phyloP scores from a whole-genome alignment of 768 basidiomycete species.

The Trametes villosa region DNA sequence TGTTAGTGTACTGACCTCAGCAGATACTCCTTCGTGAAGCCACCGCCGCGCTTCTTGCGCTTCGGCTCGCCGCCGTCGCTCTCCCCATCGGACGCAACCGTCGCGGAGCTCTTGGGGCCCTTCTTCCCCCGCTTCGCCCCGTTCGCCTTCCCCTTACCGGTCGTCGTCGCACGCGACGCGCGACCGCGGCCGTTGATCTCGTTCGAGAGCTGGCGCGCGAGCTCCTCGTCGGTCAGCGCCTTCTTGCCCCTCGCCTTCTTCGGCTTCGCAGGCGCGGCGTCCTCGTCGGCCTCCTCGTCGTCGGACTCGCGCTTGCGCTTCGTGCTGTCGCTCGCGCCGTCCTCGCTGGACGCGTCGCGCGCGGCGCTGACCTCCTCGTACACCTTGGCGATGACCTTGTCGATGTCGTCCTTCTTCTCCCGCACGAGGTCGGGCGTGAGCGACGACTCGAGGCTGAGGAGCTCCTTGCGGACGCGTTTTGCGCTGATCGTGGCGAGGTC shows the following conservation, averaged over 20 bases:
- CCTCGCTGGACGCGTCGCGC: slow-evolving; percentile 22
- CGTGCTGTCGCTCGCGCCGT: slow-evolving; percentile 19
- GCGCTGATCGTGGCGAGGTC: slow-evolving; percentile 84
- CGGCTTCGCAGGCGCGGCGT: slow-evolving; percentile 27
- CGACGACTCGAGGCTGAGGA: slow-evolving; percentile 56
- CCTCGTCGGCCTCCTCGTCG: slow-evolving; percentile 27
- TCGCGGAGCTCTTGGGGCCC: slow-evolving; percentile 41
- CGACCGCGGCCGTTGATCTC: slow-evolving; percentile 47
- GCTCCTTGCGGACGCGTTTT: slow-evolving; percentile 83
- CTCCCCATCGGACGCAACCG: slow-evolving; percentile 39
- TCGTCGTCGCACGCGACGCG: slow-evolving; percentile 33
- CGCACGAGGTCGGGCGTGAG: slow-evolving; percentile 66
- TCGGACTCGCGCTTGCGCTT: slow-evolving; percentile 30
- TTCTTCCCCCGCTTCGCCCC: slow-evolving; percentile 39
- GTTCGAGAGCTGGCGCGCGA: slow-evolving; percentile 47
- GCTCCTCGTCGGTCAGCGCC: slow-evolving; percentile 44
- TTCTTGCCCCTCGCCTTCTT: slow-evolving; percentile 28
- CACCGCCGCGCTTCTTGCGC: slow-evolving; percentile 56
- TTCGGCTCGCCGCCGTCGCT: slow-evolving; percentile 40
- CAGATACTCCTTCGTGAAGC: slow-evolving; percentile 77
- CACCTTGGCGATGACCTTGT: slow-evolving; percentile 66
- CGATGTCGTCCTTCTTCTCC: slow-evolving; percentile 68
- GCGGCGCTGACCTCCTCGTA: slow-evolving; percentile 59
- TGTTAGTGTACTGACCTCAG: slow-evolving; percentile 56
- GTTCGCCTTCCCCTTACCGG: slow-evolving; percentile 32